Conservation (phyloP, 495 filamentous ascomycete genomes). For the Neohortaea acidophila region DNA sequence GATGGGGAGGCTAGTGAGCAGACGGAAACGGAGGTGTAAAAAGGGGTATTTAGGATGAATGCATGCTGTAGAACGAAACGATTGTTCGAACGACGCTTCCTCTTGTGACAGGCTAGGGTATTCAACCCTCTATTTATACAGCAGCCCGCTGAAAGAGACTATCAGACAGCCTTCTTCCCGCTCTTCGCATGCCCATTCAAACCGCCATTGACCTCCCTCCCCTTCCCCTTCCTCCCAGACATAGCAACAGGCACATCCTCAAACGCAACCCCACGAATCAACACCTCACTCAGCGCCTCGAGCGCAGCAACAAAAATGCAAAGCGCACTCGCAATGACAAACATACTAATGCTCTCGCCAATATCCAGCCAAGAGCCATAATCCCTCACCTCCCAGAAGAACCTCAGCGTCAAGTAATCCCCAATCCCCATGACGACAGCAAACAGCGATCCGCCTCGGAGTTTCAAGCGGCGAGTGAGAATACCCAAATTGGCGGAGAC, state of each 20-base stretch:
- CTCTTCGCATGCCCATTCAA: neutral
- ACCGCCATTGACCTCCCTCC: conserved; percentile 4
- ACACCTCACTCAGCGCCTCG: conserved; percentile 71
- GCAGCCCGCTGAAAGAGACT: no score
- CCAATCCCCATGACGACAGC: conserved; percentile 85
- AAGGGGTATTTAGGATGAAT: neutral
- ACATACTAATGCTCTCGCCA: conserved; percentile 87
- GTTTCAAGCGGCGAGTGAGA: conserved; percentile 69
- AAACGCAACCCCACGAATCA: conserved; percentile 71
- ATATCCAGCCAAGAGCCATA: conserved; percentile 97
- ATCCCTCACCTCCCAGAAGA: conserved; percentile 94
- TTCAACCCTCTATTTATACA: no score
- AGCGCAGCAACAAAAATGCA: conserved; percentile 83
- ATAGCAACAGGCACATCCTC: conserved; percentile 18
- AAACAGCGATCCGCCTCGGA: conserved; percentile 73
- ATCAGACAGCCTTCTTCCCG: no score
- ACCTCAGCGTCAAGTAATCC: conserved; percentile 86
- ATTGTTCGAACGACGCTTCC: no score
- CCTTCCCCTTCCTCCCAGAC: no score
- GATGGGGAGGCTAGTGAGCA: conserved; percentile 4
- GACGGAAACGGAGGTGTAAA: conserved; percentile 11
- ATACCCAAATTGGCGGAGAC: conserved; percentile 90
- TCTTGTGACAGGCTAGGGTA: no score
- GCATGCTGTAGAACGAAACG: no score
- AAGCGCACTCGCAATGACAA: conserved; percentile 74